phyloP scores from a whole-genome alignment of 2,329 filamentous ascomycete genomes.

The Biscogniauxia sp. region DNA sequence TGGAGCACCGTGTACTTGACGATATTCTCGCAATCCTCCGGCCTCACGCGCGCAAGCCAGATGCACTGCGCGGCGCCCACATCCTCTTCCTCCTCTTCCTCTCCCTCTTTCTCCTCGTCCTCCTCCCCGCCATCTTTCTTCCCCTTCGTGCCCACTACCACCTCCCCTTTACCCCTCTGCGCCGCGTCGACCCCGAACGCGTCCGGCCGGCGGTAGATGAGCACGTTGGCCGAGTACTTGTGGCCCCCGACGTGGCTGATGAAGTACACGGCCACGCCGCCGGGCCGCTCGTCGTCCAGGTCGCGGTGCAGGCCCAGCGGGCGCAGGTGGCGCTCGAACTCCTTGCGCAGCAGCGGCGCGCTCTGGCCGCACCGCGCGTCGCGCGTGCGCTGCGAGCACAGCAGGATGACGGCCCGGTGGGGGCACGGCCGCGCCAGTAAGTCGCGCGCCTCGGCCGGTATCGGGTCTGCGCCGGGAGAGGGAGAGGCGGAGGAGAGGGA shows the following conservation, averaged over 20 bases:
- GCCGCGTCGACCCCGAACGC: slow-evolving; percentile 54
- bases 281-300: slow-evolving; percentile 81
- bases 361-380: slow-evolving; percentile 94
- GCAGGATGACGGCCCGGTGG: slow-evolving; percentile 81
- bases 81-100: slow-evolving; percentile 26
- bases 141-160: slow-evolving; percentile 32
- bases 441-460: slow-evolving; percentile 8
- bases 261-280: slow-evolving; percentile 93
- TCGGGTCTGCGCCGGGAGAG: slow-evolving; percentile 28
- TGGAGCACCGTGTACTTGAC: slow-evolving; percentile 85
- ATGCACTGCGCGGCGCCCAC: slow-evolving; percentile 81
- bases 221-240: slow-evolving; percentile 93
- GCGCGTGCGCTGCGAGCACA: slow-evolving; percentile 92
- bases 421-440: slow-evolving; percentile 63
- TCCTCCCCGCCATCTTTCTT: slow-evolving; percentile 6
- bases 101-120: slow-evolving; percentile 3
- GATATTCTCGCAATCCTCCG: slow-evolving; percentile 91
- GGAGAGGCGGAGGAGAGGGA: slow-evolving; percentile 28
- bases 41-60: slow-evolving; percentile 81
- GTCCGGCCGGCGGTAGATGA: slow-evolving; percentile 74
- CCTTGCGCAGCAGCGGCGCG: slow-evolving; percentile 81
- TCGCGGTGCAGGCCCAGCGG: slow-evolving; percentile 84
- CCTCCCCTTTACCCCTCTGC: slow-evolving; percentile 37
- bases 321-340: slow-evolving; percentile 85
- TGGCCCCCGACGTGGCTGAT: slow-evolving; percentile 95